Percentiles rank a stretch among this genome's conserved stretches.
These are phyloP conservation scores for Ascoidea rubescens DNA, from an alignment of 805 yeast genomes.

Conservation along the genomic window DNA sequence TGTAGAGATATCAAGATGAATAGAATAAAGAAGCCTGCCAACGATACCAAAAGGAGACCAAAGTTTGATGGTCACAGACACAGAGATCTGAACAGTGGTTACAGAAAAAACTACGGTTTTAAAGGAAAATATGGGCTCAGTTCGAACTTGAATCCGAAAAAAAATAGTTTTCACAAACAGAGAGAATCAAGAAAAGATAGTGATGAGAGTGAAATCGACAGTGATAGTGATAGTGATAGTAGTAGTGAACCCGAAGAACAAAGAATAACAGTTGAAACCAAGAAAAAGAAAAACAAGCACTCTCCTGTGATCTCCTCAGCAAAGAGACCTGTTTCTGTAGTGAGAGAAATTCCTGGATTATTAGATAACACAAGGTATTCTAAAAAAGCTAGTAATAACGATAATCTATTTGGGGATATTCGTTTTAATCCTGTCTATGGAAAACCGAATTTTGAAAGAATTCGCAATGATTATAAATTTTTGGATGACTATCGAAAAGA, in stretches of 20 bases:
- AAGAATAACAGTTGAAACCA: background rate
- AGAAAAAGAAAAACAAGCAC: constrained; percentile 47
- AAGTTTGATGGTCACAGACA: no score
- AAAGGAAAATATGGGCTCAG: no score
- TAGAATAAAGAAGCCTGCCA: no score
- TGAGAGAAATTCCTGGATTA: constrained; percentile 67
- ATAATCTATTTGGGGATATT: constrained; percentile 56
- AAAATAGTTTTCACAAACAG: no score
- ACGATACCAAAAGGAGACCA: no score
- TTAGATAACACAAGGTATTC: constrained; percentile 11
- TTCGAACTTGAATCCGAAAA: no score
- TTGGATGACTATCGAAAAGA: constrained; percentile 71
- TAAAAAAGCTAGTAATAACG: constrained; percentile 21
- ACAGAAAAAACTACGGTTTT: no score
- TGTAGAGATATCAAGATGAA: no score
- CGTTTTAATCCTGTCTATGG: constrained; percentile 88
- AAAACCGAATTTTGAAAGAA: constrained; percentile 57
- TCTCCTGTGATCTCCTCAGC: constrained; percentile 78
- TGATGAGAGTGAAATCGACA: background rate
- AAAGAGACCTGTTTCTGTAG: constrained; percentile 51
- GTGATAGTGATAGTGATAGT: background rate
- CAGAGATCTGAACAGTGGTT: no score
- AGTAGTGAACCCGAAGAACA: background rate
- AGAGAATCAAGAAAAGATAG: background rate
- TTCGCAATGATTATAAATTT: constrained; percentile 71